Conservation (phyloP, 2,329 filamentous ascomycete species). For the Gliomastix tumulicola region DNA sequence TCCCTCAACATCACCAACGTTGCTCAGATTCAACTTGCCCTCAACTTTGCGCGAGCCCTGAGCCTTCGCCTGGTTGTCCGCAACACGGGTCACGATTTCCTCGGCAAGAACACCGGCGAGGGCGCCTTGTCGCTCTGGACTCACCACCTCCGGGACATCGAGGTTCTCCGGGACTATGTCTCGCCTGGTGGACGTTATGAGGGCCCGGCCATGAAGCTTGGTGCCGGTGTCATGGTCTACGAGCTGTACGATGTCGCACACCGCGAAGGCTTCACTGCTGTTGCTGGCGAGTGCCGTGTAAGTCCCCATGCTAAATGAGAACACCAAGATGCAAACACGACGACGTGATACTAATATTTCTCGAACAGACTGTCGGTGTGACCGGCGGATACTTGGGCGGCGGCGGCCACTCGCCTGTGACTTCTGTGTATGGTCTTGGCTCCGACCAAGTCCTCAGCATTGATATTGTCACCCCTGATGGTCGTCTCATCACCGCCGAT, state of each 20-base stretch:
- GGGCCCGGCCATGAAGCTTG: constrained; percentile 47
- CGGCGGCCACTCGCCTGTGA: constrained; percentile 42
- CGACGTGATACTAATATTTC: neutral
- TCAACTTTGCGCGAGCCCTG: constrained; percentile 35
- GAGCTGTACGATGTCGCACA: constrained; percentile 46
- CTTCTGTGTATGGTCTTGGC: constrained; percentile 29
- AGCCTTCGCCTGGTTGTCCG: constrained; percentile 44
- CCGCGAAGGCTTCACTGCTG: constrained; percentile 34
- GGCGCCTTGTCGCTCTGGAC: constrained; percentile 52
- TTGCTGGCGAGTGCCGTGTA: constrained; percentile 43
- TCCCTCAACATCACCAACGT: constrained; percentile 31
- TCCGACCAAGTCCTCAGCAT: constrained; percentile 44
- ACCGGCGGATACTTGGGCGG: constrained; percentile 20
- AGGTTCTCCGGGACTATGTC: constrained; percentile 13
- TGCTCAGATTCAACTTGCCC: constrained; percentile 34
- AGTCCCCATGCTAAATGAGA: constrained; percentile 7
- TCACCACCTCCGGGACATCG: constrained; percentile 41
- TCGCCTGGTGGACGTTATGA: constrained; percentile 16
- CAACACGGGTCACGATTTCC: constrained; percentile 47
- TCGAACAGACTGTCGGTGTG: constrained; percentile 13
- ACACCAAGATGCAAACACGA: neutral
- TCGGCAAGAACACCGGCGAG: constrained; percentile 54
- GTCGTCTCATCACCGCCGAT: constrained; percentile 30
- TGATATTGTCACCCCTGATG: constrained; percentile 37
- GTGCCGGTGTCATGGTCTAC: constrained; percentile 43